Base-by-base conservation (phyloP, 495 filamentous ascomycete genomes). In the Neurospora sublineolata region DNA sequence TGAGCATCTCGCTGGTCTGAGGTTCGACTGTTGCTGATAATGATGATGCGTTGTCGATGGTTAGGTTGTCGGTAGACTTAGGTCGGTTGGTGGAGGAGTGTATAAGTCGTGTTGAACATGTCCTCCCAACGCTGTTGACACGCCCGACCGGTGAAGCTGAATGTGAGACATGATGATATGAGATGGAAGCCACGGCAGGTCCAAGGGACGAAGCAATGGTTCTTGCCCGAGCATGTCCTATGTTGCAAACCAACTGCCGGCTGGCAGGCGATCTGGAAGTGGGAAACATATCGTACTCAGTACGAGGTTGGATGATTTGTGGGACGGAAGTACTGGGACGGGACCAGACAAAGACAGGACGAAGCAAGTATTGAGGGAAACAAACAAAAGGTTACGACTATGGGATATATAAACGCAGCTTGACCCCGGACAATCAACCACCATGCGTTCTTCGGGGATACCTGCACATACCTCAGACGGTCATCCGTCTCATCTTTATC, bases 1-100 rank as follows among this genome's bases (percentile, higher is more conserved):
- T 81, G 27, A 73, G 68, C 79, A 79, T 81, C 40, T 76, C 70
- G 11, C 68, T 64, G 27, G 76, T 73, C 38, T 74, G 68, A 14
- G 70, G 72, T 20, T 72, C 67, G 18, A 46, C 60, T 4, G 73
- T 68, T 73, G 72, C 14, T 12, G 73, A 44, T 42, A 72, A 36
- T 37, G 75, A 76, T 67, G 33, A 69, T 14, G 75, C 70, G 68
- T 72, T 71, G 58, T 72, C 69, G 23, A 80, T 30, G 40, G 77
- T 68, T 68, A 81, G 71, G 39, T 79, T 75, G 60, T 73, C 77
- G 0, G 83, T 77, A 11, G 79, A 76, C 39, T 79, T 78, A 23
- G 82, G 69, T 27, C 79, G 77, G 71, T 76, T 81, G 38, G 81
- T 73, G 6, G 84, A 85, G 8, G 79, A 81, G 74, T 85, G 83